Conservation (phyloP, 2,329 filamentous ascomycete genomes). For the Zasmidium angulare region DNA sequence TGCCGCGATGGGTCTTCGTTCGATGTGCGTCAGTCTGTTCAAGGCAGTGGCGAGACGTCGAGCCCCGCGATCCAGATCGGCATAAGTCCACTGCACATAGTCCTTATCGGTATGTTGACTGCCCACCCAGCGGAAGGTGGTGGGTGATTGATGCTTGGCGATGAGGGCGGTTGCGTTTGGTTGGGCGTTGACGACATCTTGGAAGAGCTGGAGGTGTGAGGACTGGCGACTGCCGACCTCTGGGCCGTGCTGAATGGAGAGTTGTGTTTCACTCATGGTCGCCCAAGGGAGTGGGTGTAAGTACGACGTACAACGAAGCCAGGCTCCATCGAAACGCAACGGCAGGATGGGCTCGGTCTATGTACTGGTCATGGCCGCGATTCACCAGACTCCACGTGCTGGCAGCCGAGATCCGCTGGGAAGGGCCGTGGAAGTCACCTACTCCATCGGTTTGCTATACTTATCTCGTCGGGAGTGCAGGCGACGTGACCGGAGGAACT, state of each 20-base stretch:
- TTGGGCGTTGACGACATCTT: constrained; percentile 30
- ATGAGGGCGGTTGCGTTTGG: constrained; percentile 34
- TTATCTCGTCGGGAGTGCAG: constrained; percentile 10
- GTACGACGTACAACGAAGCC: constrained; percentile 18
- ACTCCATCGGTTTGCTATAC: constrained; percentile 1
- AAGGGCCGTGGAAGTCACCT: constrained; percentile 6
- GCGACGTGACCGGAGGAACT: constrained; percentile 10
- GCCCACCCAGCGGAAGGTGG: constrained; percentile 33
- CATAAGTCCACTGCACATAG: constrained; percentile 33
- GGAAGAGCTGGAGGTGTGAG: constrained; percentile 34
- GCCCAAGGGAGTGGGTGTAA: constrained; percentile 16
- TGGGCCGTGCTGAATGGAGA: constrained; percentile 29
- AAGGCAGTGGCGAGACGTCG: constrained; percentile 31
- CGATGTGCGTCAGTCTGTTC: constrained; percentile 32
- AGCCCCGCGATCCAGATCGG: constrained; percentile 34
- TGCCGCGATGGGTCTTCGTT: constrained; percentile 31
- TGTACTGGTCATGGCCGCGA: constrained; percentile 23
- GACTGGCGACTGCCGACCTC: constrained; percentile 24
- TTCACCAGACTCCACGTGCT: constrained; percentile 8
- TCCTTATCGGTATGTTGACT: constrained; percentile 27
- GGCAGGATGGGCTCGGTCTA: constrained; percentile 18
- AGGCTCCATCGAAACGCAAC: constrained; percentile 6
- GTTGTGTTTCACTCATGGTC: constrained; percentile 22
- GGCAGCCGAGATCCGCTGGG: constrained; percentile 11
- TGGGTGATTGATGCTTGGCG: constrained; percentile 30